Percentiles rank a stretch among this genome's conserved stretches.
Conservation (phyloP, 495 filamentous ascomycete genomes). For the Lasiosphaeria ovina region DNA sequence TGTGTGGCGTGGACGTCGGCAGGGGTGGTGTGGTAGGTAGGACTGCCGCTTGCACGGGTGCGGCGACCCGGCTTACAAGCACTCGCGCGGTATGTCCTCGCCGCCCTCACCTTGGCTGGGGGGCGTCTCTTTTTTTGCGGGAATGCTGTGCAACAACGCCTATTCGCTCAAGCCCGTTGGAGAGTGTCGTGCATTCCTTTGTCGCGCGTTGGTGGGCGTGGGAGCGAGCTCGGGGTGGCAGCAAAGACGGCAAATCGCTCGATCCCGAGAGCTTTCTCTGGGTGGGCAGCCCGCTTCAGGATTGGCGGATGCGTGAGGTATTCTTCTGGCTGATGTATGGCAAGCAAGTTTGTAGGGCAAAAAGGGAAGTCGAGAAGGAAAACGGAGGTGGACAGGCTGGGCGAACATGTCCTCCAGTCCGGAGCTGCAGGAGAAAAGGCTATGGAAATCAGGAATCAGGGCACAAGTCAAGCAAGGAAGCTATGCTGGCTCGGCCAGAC, state of each 20-base stretch:
- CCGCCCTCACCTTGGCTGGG: too few species aligned
- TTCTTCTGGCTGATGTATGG: not conserved
- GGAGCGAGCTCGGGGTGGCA: slow-evolving; percentile 1
- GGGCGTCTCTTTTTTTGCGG: slow-evolving; percentile 1
- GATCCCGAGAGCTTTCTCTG: not conserved
- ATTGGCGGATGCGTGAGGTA: too few species aligned
- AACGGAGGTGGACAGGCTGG: not conserved
- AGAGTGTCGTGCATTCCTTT: slow-evolving; percentile 16
- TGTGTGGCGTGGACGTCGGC: not conserved
- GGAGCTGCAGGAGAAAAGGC: slow-evolving; percentile 1
- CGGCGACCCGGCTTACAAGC: too few species aligned
- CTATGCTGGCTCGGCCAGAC: not conserved
- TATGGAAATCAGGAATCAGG: not conserved
- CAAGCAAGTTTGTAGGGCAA: not conserved
- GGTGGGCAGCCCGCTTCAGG: not conserved
- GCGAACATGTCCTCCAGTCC: not conserved
- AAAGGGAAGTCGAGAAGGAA: not conserved
- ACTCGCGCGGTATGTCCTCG: too few species aligned
- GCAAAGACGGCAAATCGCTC: slow-evolving; percentile 5
- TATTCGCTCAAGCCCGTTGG: not conserved
- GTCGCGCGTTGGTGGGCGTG: slow-evolving; percentile 1
- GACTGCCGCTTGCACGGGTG: too few species aligned
- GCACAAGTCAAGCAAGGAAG: not conserved
- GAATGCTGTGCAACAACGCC: slow-evolving; percentile 20
- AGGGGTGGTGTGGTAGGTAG: too few species aligned